phyloP scores from a whole-genome alignment of 2,329 filamentous ascomycete species.

The Trichoderma pleuroti region DNA sequence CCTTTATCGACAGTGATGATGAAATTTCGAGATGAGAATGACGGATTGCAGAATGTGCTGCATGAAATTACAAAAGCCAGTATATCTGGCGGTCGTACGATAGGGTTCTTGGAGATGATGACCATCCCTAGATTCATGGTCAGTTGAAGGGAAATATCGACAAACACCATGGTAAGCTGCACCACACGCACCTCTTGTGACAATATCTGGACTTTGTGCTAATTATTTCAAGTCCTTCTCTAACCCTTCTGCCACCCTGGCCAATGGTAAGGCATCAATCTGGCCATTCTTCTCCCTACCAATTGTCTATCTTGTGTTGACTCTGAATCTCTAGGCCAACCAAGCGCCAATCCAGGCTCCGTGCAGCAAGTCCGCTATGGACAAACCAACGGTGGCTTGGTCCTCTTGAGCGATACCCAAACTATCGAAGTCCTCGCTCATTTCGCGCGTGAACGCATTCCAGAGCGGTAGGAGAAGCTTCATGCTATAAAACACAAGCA shows the following conservation, averaged over 20 bases:
- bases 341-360: background rate
- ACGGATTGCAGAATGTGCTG: background rate
- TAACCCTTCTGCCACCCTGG: background rate
- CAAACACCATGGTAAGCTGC: background rate
- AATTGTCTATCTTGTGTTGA: background rate
- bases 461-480: background rate
- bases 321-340: background rate
- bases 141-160: background rate
- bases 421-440: conserved; percentile 6
- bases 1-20: background rate
- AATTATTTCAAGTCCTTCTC: background rate
- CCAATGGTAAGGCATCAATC: background rate
- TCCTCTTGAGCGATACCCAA: conserved; percentile 10
- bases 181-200: no score
- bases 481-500: background rate
- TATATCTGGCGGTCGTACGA: background rate
- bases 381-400: conserved; percentile 2
- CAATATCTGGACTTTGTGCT: background rate
- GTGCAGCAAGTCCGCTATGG: conserved; percentile 8
- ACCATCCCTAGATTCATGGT: background rate
- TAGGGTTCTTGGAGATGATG: background rate
- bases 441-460: conserved; percentile 11
- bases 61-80: background rate
- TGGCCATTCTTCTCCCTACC: background rate
- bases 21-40: background rate